A percentile compares a stretch with the other conserved stretches of the same genome.
These are phyloP conservation scores for Lentithecium fluviatile DNA, from an alignment of 495 filamentous ascomycete genomes.

Conservation along the genomic window DNA sequence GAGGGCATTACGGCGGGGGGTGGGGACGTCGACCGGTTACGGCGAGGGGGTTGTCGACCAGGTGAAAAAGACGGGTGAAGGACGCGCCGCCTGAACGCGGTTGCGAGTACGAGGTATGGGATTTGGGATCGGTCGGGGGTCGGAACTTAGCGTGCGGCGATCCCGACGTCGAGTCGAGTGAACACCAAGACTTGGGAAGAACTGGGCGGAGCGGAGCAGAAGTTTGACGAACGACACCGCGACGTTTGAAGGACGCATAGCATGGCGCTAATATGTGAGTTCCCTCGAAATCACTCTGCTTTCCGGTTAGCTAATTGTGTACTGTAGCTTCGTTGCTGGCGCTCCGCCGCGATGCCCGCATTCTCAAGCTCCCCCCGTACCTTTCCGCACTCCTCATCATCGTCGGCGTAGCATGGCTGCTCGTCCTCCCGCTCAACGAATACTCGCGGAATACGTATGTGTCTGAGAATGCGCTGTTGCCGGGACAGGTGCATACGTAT, in stretches of 20 bases:
- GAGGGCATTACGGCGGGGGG: constrained; percentile 32
- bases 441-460: constrained; percentile 95
- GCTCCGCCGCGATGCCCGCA: constrained; percentile 64
- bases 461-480: constrained; percentile 93
- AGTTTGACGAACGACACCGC: constrained; percentile 6
- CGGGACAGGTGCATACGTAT: constrained; percentile 96
- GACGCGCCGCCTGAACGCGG: background rate
- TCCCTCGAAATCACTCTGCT: background rate
- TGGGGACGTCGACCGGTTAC: too few species aligned
- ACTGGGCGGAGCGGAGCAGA: constrained; percentile 13
- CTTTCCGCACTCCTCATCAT: constrained; percentile 84
- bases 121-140: constrained; percentile 4
- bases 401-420: constrained; percentile 86
- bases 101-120: too few species aligned
- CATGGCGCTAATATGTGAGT: constrained; percentile 34
- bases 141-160: constrained; percentile 4
- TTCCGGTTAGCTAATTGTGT: background rate
- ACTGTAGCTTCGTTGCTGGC: constrained; percentile 36
- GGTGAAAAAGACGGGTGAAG: too few species aligned
- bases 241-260: background rate
- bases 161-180: constrained; percentile 1
- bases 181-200: too few species aligned
- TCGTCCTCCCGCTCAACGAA: constrained; percentile 86
- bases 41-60: too few species aligned
- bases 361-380: constrained; percentile 74